A percentile compares a stretch with the other conserved stretches of the same genome.
Conservation (phyloP, 2,329 filamentous ascomycete species). For the Ophiocordyceps camponoti-saundersi region DNA sequence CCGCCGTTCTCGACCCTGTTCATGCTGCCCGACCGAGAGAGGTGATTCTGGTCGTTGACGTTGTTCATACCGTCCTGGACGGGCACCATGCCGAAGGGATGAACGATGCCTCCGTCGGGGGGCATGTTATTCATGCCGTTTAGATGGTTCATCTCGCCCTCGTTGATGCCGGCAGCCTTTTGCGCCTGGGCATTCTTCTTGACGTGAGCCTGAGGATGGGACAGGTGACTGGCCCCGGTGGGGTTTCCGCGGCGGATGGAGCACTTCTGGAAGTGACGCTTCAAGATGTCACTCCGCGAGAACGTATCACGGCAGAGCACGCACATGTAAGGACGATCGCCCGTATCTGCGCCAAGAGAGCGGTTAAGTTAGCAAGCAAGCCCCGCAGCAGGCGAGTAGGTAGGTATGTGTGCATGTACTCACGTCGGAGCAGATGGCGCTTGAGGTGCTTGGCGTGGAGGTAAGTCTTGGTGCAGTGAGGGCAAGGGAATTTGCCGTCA, state of each 20-base stretch:
- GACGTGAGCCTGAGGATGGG: slow-evolving; percentile 77
- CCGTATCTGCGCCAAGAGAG: slow-evolving; percentile 52
- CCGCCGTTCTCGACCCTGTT: slow-evolving; percentile 37
- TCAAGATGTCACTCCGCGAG: slow-evolving; percentile 92
- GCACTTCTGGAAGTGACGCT: slow-evolving; percentile 98
- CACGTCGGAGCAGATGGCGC: slow-evolving; percentile 87
- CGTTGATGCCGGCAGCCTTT: slow-evolving; percentile 34
- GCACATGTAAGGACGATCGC: slow-evolving; percentile 96
- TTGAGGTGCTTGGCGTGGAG: slow-evolving; percentile 95
- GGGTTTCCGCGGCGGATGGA: slow-evolving; percentile 92
- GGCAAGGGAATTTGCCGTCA: slow-evolving; percentile 95
- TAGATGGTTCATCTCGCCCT: slow-evolving; percentile 40
- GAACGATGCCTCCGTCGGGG: slow-evolving; percentile 34
- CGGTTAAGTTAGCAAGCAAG: slow-evolving; percentile 15
- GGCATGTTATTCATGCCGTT: slow-evolving; percentile 43
- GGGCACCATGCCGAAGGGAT: slow-evolving; percentile 39
- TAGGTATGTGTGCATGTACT: slow-evolving; percentile 28
- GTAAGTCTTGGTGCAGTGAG: slow-evolving; percentile 96
- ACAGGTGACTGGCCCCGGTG: slow-evolving; percentile 84
- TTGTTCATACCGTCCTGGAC: slow-evolving; percentile 41
- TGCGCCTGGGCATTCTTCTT: slow-evolving; percentile 55
- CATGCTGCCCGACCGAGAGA: slow-evolving; percentile 44
- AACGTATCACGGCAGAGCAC: slow-evolving; percentile 96
- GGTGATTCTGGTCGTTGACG: slow-evolving; percentile 43
- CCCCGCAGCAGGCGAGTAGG: slow-evolving; percentile 2